Conservation (phyloP, 495 filamentous ascomycete genomes). For the Viridothelium virens region DNA sequence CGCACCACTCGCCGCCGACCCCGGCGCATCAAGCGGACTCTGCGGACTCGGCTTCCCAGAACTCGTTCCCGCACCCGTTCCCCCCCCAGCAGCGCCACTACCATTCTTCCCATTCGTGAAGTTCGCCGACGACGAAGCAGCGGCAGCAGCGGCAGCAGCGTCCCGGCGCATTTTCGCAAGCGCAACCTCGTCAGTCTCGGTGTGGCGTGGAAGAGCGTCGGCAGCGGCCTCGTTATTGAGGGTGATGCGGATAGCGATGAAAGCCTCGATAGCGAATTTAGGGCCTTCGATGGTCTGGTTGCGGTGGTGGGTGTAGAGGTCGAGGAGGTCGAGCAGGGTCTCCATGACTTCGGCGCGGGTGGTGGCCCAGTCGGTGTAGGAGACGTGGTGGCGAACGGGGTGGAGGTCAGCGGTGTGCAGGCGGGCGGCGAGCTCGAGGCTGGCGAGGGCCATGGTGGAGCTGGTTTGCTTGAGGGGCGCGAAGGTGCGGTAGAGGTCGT, state of each 20-base stretch:
- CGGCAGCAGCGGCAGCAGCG: too few relatives aligned
- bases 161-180: too few relatives aligned
- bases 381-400: constrained; percentile 30
- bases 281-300: constrained; percentile 63
- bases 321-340: constrained; percentile 75
- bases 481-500: constrained; percentile 89
- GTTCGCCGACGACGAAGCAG: constrained; percentile 16
- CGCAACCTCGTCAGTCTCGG: constrained; percentile 27
- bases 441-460: constrained; percentile 69
- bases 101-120: constrained; percentile 29
- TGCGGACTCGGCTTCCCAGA: constrained; percentile 9
- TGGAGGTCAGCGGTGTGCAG: constrained; percentile 48
- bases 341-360: constrained; percentile 66
- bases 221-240: constrained; percentile 68
- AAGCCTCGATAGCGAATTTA: constrained; percentile 59
- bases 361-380: constrained; percentile 52
- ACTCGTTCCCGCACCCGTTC: constrained; percentile 12
- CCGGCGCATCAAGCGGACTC: constrained; percentile 2
- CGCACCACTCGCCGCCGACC: constrained; percentile 8
- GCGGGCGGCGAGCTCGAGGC: constrained; percentile 69
- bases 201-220: constrained; percentile 48
- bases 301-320: constrained; percentile 78
- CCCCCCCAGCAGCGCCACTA: constrained; percentile 19
- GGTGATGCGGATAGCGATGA: constrained; percentile 75
- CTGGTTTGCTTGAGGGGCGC: constrained; percentile 81